A percentile compares a stretch with the other conserved stretches of the same genome.
phyloP scores from a whole-genome alignment of 306 rosid species.

The Lagenaria siceraria region DNA sequence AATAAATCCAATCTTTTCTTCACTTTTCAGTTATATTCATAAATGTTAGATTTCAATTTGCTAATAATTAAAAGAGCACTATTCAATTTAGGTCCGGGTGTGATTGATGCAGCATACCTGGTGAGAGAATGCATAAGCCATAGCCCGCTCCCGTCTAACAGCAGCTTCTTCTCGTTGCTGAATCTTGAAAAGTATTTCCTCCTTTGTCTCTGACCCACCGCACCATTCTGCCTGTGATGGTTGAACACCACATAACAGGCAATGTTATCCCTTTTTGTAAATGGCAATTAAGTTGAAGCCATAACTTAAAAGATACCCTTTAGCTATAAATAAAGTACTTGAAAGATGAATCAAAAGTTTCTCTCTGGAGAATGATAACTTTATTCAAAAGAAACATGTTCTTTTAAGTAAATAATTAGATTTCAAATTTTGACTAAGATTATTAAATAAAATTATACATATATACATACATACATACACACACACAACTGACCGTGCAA shows the following conservation, averaged over 20 bases:
- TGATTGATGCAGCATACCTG: constrained; percentile 32
- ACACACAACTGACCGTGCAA: too few species aligned
- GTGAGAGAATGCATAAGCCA: constrained; percentile 84
- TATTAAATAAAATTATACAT: too few species aligned
- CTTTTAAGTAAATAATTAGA: background rate
- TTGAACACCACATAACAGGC: background rate
- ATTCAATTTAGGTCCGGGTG: background rate
- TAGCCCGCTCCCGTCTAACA: constrained; percentile 52
- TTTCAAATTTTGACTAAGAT: background rate
- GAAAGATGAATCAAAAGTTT: background rate
- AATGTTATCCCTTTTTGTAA: background rate
- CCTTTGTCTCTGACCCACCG: constrained; percentile 69
- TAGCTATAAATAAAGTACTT: background rate
- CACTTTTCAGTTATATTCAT: background rate
- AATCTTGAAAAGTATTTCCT: constrained; percentile 53
- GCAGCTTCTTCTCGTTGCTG: constrained; percentile 72
- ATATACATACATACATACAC: too few species aligned
- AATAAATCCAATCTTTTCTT: background rate
- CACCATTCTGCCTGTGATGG: constrained; percentile 57
- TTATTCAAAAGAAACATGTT: background rate
- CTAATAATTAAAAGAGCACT: background rate
- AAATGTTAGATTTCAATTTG: background rate
- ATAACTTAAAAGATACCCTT: background rate
- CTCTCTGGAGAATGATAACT: background rate
- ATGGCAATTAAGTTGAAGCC: background rate